Evolutionary conservation across 768 basidiomycete species (phyloP).

Genomic region (Albatrellus ellisii): DNA sequence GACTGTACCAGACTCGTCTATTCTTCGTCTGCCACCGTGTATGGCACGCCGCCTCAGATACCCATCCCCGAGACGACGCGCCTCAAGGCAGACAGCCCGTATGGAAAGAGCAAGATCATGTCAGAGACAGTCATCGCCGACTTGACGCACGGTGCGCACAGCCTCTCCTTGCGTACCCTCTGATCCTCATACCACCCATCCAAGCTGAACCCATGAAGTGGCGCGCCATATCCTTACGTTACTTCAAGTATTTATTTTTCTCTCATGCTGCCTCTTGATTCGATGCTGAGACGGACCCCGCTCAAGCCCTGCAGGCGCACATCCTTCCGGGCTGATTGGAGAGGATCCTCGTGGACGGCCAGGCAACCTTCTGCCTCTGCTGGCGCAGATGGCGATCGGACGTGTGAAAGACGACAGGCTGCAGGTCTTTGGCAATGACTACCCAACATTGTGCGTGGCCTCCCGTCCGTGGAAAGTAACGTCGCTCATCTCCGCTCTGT

Average conservation of each 20-base stretch:
- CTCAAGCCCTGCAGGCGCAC: slow-evolving; percentile 88
- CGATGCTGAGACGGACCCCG: slow-evolving; percentile 1
- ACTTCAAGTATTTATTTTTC: slow-evolving; percentile 74
- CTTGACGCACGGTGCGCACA: slow-evolving; percentile 53
- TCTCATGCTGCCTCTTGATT: background rate
- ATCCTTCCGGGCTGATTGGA: slow-evolving; percentile 88
- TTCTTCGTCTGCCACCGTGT: slow-evolving; percentile 97
- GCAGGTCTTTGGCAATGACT: slow-evolving; percentile 92
- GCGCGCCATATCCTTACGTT: slow-evolving; percentile 80
- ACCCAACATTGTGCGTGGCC: slow-evolving; percentile 68
- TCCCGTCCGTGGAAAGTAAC: background rate
- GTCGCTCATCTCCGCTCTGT: too few relatives aligned
- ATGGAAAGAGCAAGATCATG: slow-evolving; percentile 96
- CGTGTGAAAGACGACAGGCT: slow-evolving; percentile 50
- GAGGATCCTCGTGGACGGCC: slow-evolving; percentile 96
- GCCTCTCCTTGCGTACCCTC: background rate
- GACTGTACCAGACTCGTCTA: slow-evolving; percentile 84
- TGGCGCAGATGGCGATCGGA: slow-evolving; percentile 91
- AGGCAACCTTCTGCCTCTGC: slow-evolving; percentile 84
- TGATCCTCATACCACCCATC: background rate
- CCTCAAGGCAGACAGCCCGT: slow-evolving; percentile 80
- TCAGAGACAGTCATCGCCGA: slow-evolving; percentile 84
- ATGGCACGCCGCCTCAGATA: slow-evolving; percentile 83
- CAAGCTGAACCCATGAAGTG: slow-evolving; percentile 59
- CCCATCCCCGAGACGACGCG: slow-evolving; percentile 92